Evolutionary conservation across 148 eudicot species (phyloP).

Genomic region (Rhododendron molle): DNA sequence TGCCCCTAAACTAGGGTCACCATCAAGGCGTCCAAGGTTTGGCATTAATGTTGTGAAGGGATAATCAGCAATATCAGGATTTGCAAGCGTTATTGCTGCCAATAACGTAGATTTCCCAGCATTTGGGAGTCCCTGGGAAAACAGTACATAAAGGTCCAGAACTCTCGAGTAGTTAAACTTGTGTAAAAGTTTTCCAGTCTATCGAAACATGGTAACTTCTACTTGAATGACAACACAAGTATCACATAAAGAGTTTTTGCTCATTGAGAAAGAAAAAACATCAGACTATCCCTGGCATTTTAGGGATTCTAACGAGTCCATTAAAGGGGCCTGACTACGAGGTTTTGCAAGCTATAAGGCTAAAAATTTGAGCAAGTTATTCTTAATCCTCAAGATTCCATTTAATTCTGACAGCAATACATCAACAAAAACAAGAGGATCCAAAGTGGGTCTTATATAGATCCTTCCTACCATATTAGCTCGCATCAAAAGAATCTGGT

Average conservation of each 20-base stretch:
- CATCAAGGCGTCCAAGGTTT: constrained; percentile 93
- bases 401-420: too few species aligned
- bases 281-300: not conserved
- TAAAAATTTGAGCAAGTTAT: too few species aligned
- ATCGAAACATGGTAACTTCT: not conserved
- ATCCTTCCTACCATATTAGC: too few species aligned
- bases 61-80: constrained; percentile 97
- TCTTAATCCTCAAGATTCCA: too few species aligned
- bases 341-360: not conserved
- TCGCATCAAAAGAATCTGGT: too few species aligned
- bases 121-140: constrained; percentile 87
- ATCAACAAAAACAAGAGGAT: too few species aligned
- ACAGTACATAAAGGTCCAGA: not conserved
- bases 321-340: not conserved
- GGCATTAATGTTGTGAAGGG: constrained; percentile 99
- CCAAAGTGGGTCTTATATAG: too few species aligned
- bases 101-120: constrained; percentile 96
- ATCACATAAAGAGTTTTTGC: not conserved
- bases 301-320: not conserved
- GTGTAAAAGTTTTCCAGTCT: not conserved
- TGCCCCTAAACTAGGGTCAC: constrained; percentile 90
- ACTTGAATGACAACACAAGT: not conserved
- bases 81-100: constrained; percentile 85
- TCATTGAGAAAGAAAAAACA: not conserved
- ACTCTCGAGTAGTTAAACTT: not conserved